phyloP scores from a whole-genome alignment of 73 alveolate species.

The Durusdinium trenchii region DNA sequence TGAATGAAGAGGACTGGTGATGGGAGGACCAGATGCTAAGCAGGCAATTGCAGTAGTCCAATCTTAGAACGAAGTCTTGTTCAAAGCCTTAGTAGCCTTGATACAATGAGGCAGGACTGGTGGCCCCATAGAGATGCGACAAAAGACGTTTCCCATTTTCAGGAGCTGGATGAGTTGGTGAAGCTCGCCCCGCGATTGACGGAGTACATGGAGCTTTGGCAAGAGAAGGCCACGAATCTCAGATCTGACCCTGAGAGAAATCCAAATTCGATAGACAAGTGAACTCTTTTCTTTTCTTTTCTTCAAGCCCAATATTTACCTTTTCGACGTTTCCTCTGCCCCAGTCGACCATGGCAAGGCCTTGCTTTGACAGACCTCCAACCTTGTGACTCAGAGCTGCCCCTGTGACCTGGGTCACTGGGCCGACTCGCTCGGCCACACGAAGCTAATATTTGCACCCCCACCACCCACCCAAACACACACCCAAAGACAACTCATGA shows the following conservation, averaged over 20 bases:
- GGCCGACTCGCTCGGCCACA: too few relatives aligned
- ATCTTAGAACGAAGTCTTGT: background rate
- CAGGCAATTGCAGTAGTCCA: background rate
- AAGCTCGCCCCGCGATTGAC: constrained; percentile 47
- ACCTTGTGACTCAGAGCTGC: too few relatives aligned
- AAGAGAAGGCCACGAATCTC: constrained; percentile 30
- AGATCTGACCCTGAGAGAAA: too few relatives aligned
- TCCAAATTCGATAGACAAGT: background rate
- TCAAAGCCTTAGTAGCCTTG: background rate
- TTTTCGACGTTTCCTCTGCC: too few relatives aligned
- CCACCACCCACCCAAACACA: too few relatives aligned
- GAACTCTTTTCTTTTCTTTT: background rate
- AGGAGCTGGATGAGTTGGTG: constrained; percentile 35
- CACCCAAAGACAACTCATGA: too few relatives aligned
- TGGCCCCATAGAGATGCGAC: background rate
- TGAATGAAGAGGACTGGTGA: constrained; percentile 47
- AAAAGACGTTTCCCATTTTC: background rate
- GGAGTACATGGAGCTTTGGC: constrained; percentile 22
- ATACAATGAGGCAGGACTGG: background rate
- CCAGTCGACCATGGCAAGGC: too few relatives aligned
- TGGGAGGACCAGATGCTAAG: background rate
- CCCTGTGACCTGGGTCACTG: too few relatives aligned
- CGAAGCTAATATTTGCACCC: too few relatives aligned
- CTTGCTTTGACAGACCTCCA: too few relatives aligned
- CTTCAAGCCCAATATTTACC: too few relatives aligned